Evolutionary conservation across 2,329 filamentous ascomycete genomes (phyloP), one percentile per base, ranked within the genome.

Genomic region (Colletotrichum zoysiae): DNA sequence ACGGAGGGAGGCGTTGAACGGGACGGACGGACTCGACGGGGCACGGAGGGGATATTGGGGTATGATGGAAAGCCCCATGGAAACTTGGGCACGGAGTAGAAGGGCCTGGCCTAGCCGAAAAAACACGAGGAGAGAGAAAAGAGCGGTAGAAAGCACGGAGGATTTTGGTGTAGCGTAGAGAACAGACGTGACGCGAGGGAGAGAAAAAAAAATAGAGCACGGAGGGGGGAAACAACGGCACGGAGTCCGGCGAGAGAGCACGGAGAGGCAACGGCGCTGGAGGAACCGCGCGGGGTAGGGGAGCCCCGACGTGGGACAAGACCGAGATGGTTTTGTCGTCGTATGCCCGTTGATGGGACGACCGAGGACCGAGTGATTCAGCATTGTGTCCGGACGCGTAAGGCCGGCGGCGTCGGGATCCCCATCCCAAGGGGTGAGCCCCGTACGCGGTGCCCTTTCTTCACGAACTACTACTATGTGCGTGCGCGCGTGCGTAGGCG

Each of bases 341-440:
- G 20, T 23, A 71, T 71, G 69, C 69, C 69, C 69, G 69, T 71
- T 67, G 69, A 71, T 63, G 42, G 69, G 69, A 71, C 69, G 69
- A 71, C 69, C 69, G 69, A 68, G 55, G 53, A 53, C 58, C 51
- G 58, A 71, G 58, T 50, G 42, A 23, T 35, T 50, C 18, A 9
- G 30, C 20, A 61, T 4, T 7, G 20, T n/a, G 35, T 46, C 46
- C 64, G 57, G 60, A 61, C 7, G 44, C 57, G 64, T 57, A 20
- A 35, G 48, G 40, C 48, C 63, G n/a, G 44, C 63, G n/a, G 20
- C 44, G 60, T 63, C 60, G 42, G 51, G 30, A 61, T 48, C 44
- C 30, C 30, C 44, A 46, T 46, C 23, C 23, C 30, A 44, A 33
- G 18, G 35, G 18, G 35, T 60, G 57, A 30, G 14, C 20, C 20